Evolutionary conservation across 768 basidiomycete genomes (phyloP).

Genomic region (Tremella fuciformis): DNA sequence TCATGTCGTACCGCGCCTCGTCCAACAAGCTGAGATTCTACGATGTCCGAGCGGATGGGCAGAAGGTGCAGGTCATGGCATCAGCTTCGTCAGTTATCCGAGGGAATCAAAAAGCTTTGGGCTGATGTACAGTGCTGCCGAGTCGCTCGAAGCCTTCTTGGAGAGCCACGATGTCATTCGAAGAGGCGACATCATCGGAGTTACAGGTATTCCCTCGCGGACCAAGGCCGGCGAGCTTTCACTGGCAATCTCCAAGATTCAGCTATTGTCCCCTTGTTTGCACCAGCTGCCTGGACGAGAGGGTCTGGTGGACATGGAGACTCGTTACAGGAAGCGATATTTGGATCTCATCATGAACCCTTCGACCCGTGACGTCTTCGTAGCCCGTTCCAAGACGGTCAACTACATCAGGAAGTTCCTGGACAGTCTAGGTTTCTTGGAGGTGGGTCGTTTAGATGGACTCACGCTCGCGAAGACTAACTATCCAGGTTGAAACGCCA

Average conservation of each 20-base stretch:
- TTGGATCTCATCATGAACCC: conserved; percentile 95
- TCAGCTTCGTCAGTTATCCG: conserved; percentile 65
- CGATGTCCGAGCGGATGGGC: conserved; percentile 87
- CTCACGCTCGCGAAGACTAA: not conserved
- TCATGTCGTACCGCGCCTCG: conserved; percentile 81
- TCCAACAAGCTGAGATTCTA: conserved; percentile 87
- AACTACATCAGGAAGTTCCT: conserved; percentile 90
- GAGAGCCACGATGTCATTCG: conserved; percentile 79
- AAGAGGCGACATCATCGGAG: conserved; percentile 94
- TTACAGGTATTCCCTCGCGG: conserved; percentile 80
- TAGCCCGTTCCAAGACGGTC: conserved; percentile 82
- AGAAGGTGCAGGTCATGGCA: conserved; percentile 93
- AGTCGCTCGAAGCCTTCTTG: conserved; percentile 59
- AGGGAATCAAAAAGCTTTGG: not conserved
- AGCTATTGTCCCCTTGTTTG: conserved; percentile 89
- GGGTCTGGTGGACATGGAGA: conserved; percentile 95
- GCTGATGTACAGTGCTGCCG: conserved; percentile 41
- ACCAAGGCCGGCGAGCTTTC: conserved; percentile 95
- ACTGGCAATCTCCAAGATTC: conserved; percentile 73
- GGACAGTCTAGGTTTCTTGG: conserved; percentile 88
- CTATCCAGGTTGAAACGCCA: conserved; percentile 77
- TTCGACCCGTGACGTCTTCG: conserved; percentile 80
- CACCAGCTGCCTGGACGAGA: conserved; percentile 84
- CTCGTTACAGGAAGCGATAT: conserved; percentile 96
- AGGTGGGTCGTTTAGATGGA: conserved; percentile 53